A percentile compares a stretch with the other conserved stretches of the same genome.
Evolutionary conservation across 371 early-diverging fungal genomes (phyloP).

Genomic region (Circinella umbellata): DNA sequence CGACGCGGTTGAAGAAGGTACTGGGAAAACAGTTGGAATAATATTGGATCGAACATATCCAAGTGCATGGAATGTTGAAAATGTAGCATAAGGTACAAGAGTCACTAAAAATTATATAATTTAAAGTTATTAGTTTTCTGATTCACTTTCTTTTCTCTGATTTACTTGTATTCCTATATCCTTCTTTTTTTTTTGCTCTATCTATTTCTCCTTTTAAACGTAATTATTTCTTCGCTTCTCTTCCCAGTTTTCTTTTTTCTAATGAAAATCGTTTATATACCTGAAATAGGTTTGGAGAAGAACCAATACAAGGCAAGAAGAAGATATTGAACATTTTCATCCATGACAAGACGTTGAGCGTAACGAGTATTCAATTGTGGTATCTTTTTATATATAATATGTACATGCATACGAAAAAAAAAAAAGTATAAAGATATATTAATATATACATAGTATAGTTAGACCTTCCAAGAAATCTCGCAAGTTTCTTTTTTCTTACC

Average conservation of each 20-base stretch:
- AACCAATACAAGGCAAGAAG: slow-evolving; percentile 84
- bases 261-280: slow-evolving; percentile 42
- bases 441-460: too few relatives aligned
- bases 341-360: slow-evolving; percentile 72
- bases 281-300: slow-evolving; percentile 69
- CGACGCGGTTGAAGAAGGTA: slow-evolving; percentile 21
- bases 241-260: neutral
- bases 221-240: neutral
- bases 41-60: slow-evolving; percentile 79
- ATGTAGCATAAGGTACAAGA: slow-evolving; percentile 83
- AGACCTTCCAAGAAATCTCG: too few relatives aligned
- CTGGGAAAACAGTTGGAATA: slow-evolving; percentile 75
- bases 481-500: slow-evolving; percentile 48
- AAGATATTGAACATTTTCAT: slow-evolving; percentile 90
- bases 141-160: neutral
- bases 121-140: neutral
- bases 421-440: too few relatives aligned
- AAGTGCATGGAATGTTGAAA: slow-evolving; percentile 85
- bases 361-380: slow-evolving; percentile 69
- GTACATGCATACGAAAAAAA: too few relatives aligned
- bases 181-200: too few relatives aligned
- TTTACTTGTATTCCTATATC: too few relatives aligned
- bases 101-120: slow-evolving; percentile 54
- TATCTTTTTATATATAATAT: slow-evolving; percentile 31
- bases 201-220: neutral